Percentiles rank a stretch among this genome's conserved stretches.
These are phyloP conservation scores for Linnemannia elongata DNA, from an alignment of 192 early-diverging fungal genomes.

Conservation along the genomic window DNA sequence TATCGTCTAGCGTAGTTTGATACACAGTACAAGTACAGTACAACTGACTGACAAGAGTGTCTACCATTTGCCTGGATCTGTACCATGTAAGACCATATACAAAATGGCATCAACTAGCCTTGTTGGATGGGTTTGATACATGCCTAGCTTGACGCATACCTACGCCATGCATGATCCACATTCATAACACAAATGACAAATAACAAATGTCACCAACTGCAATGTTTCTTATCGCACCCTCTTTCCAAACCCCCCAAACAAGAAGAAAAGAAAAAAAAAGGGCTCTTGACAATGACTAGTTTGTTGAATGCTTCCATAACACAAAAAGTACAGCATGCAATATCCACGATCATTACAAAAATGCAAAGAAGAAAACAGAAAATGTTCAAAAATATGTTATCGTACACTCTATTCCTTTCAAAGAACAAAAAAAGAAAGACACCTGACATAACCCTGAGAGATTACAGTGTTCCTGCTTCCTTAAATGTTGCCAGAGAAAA, in stretches of 20 bases:
- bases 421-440: not conserved
- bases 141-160: not conserved
- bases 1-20: no score
- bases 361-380: constrained; percentile 5
- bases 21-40: no score
- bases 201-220: no score
- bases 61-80: not conserved
- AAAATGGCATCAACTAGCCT: not conserved
- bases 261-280: no score
- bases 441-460: not conserved
- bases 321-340: not conserved
- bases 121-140: no score
- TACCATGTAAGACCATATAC: not conserved
- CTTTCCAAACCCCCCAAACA: no score
- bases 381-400: constrained; percentile 3
- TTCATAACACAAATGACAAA: no score
- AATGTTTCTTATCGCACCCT: no score
- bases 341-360: not conserved
- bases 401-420: constrained; percentile 18
- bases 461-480: not conserved
- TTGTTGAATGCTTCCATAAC: no score
- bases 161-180: no score
- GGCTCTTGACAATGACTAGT: no score
- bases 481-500: constrained; percentile 68
- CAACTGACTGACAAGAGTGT: no score